Evolutionary conservation across 1,139 yeast species (phyloP), one percentile per base, ranked within the genome.

Genomic region (Suzukiozyma palmioleophila): DNA sequence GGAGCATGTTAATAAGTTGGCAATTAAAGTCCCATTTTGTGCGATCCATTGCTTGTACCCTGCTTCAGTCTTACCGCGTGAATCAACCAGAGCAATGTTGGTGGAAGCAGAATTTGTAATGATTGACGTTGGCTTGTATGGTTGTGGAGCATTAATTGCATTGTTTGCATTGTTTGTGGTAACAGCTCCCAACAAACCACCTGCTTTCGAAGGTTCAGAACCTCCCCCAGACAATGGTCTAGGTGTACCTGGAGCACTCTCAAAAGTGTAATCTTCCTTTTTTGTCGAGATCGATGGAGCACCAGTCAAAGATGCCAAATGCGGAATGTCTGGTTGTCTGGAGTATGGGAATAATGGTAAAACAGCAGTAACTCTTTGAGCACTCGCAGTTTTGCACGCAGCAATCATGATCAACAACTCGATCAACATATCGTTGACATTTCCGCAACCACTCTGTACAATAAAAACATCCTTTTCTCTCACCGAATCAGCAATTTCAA

Each of bases 11-110:
- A 94, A 68, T 48, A 92, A 66, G 53, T 89, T 84, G 33, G 98
- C 97, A 46, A 94, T 79, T 45, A 94, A 69, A 2, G 96, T 89
- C 8, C 99, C 98, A 36, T 92, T 84, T 60, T 90, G 97, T 0
- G 97, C 95, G 25, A 90, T 83, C 97, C 98, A 92, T 52, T 89
- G 84, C 57, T 86, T 84, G 63, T 89, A 87, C 2, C 95, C 95
- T 25, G 85, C 69, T 46, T 59, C 70, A 25, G 73, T 67, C 44
- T 64, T 65, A 8, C 75, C 75, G 39, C 54, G 56, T 18, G 60
- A 60, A 46, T 69, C 75, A 10, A 66, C 66, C 6, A 56, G 47
- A 2, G 67, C 63, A 37, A 65, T 49, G 39, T 55, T 55, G 8
- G 57, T 55, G 13, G 62, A 49, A 4, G 68, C 57, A 8, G 68